Base-by-base conservation (phyloP, 176 grass and related monocot genomes). In the Triticum turgidum region DNA sequence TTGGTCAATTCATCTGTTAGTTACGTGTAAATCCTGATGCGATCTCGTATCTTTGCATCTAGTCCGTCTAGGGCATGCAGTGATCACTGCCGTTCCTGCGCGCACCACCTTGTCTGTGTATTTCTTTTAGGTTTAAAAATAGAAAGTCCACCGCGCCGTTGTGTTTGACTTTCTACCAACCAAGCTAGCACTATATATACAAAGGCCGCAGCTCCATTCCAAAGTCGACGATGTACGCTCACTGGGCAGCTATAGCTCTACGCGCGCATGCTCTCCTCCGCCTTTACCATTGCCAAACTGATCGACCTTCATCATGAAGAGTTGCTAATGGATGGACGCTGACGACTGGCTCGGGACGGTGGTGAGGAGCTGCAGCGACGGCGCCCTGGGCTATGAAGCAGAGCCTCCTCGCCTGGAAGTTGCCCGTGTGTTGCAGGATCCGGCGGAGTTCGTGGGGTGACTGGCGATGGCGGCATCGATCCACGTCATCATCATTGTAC, bases 261-360 rank as follows among this genome's bases (percentile, higher is more conserved):
- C 41, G 41, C 11, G 9, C 14, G n/a, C 64, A 22, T 71, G 24
- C 42, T 9, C 41, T 9, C 44, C 1, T 12, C 56, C n/a, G 18
- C 38, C 37, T 20, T 47, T 47, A 47, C 44, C 44, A 47, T 8
- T 29, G 4, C 59, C 7, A 13, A 47, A 15, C 3, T 29, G 76
- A 92, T 93, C 91, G 89, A 91, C 18, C 72, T 86, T 59, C 39
- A 52, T 52, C 44, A 1, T 52, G 12, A 52, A 52, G 49, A 52
- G 14, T 14, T 14, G 14, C 5, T 17, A 6, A 52, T 52, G 5
- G 49, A 52, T 52, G 49, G 49, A 52, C 3, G 39, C 11, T 94
- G 95, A 30, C 29, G 29, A 30, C 29, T 97, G 95, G 95, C 85
- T 98, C 7, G 72, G 82, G n/a, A 92, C 93, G 1, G 79, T 96